These are phyloP conservation scores for Citrullus amarus DNA, from an alignment of 306 rosid genomes.

Conservation along the genomic window DNA sequence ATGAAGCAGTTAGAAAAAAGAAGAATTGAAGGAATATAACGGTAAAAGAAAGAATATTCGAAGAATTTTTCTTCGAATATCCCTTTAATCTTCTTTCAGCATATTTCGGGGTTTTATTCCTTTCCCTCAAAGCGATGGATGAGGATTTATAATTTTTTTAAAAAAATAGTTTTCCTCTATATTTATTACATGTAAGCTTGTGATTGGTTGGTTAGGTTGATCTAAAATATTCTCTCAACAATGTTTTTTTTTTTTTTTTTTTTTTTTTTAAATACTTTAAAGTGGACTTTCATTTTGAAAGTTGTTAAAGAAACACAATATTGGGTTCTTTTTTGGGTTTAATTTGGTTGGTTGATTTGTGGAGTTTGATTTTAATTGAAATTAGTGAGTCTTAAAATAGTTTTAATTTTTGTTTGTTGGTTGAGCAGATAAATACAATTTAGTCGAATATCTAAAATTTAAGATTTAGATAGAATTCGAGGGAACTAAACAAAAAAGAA, in stretches of 20 bases:
- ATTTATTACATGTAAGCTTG: neutral
- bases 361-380: neutral
- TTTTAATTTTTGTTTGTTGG: neutral
- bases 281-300: neutral
- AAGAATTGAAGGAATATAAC: neutral
- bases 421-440: neutral
- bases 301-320: neutral
- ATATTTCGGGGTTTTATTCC: neutral
- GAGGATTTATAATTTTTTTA: neutral
- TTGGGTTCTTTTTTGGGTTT: too few species aligned
- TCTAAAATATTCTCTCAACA: neutral
- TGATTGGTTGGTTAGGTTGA: neutral
- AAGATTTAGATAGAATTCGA: neutral
- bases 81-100: neutral
- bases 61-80: slow-evolving; percentile 2
- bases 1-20: neutral
- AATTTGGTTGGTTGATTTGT: neutral
- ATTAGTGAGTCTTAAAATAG: neutral
- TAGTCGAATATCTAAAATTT: neutral
- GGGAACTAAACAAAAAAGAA: neutral
- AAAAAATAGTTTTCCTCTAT: neutral
- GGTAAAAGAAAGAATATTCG: slow-evolving; percentile 7
- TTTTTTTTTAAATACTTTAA: neutral
- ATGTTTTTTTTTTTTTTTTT: neutral
- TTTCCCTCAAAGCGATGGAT: neutral